These are phyloP conservation scores for Debaryomyces udenii DNA, from an alignment of 1,139 yeast genomes.

Conservation along the genomic window DNA sequence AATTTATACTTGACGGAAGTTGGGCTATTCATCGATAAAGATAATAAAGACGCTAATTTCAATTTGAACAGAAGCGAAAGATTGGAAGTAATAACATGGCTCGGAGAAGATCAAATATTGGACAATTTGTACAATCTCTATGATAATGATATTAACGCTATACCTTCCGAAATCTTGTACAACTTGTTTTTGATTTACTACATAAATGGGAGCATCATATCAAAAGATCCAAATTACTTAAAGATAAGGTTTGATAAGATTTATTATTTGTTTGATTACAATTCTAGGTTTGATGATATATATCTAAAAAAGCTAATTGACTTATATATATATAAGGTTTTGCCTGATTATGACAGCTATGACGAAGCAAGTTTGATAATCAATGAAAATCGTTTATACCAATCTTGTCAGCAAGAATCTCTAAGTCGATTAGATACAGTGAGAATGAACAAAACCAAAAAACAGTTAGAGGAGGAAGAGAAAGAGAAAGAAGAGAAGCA, in stretches of 20 bases:
- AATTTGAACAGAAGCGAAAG: slow-evolving; percentile 21
- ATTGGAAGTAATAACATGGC: slow-evolving; percentile 17
- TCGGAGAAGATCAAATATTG: slow-evolving; percentile 27
- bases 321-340: slow-evolving; percentile 39
- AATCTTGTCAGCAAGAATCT: slow-evolving; percentile 18
- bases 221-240: slow-evolving; percentile 3
- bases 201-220: slow-evolving; percentile 22
- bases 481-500: slow-evolving; percentile 23
- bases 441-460: slow-evolving; percentile 15
- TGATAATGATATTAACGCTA: slow-evolving; percentile 20
- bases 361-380: slow-evolving; percentile 33
- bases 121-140: slow-evolving; percentile 26
- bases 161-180: slow-evolving; percentile 40
- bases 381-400: slow-evolving; percentile 23
- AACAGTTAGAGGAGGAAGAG: slow-evolving; percentile 21
- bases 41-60: slow-evolving; percentile 19
- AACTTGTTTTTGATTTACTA: slow-evolving; percentile 35
- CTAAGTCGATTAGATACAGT: slow-evolving; percentile 22
- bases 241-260: slow-evolving; percentile 11
- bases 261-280: slow-evolving; percentile 16
- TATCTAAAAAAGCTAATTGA: slow-evolving; percentile 31
- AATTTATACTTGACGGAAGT: slow-evolving; percentile 41
- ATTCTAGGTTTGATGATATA: slow-evolving; percentile 18
- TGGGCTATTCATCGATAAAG: slow-evolving; percentile 31
- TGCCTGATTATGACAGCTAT: slow-evolving; percentile 33